These are phyloP conservation scores for Colletotrichum filicis DNA, from an alignment of 2,329 filamentous ascomycete species.

Conservation along the genomic window DNA sequence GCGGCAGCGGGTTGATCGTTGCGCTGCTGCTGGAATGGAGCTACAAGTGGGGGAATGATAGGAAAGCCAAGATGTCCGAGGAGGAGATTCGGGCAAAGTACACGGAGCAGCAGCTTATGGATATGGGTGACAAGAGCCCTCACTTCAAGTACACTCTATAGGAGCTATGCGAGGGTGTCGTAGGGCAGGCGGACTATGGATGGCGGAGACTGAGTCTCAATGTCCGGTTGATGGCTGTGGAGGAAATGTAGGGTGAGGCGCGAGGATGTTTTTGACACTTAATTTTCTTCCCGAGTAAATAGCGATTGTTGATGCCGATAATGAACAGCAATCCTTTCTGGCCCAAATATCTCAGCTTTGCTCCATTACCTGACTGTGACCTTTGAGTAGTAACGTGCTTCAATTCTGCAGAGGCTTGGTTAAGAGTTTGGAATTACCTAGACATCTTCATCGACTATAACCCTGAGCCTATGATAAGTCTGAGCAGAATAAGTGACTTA, in stretches of 20 bases:
- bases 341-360: background rate
- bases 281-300: background rate
- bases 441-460: too few species aligned
- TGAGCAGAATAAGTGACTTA: too few species aligned
- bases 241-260: background rate
- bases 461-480: too few species aligned
- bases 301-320: conserved; percentile 17
- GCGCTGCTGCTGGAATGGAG: conserved; percentile 44
- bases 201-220: too few species aligned
- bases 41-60: conserved; percentile 42
- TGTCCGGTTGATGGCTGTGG: background rate
- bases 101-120: conserved; percentile 34
- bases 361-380: too few species aligned
- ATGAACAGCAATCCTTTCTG: conserved; percentile 19
- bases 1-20: conserved; percentile 40
- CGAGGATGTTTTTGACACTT: background rate
- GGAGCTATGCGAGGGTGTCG: background rate
- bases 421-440: too few species aligned
- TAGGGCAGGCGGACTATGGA: background rate
- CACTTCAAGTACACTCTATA: conserved; percentile 36
- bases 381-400: too few species aligned
- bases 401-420: too few species aligned
- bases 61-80: conserved; percentile 40
- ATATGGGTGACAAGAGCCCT: conserved; percentile 37
- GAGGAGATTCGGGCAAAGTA: conserved; percentile 38